A percentile compares a stretch with the other conserved stretches of the same genome.
phyloP scores from a whole-genome alignment of 2,329 filamentous ascomycete genomes.

The Fusarium phyllophilum region DNA sequence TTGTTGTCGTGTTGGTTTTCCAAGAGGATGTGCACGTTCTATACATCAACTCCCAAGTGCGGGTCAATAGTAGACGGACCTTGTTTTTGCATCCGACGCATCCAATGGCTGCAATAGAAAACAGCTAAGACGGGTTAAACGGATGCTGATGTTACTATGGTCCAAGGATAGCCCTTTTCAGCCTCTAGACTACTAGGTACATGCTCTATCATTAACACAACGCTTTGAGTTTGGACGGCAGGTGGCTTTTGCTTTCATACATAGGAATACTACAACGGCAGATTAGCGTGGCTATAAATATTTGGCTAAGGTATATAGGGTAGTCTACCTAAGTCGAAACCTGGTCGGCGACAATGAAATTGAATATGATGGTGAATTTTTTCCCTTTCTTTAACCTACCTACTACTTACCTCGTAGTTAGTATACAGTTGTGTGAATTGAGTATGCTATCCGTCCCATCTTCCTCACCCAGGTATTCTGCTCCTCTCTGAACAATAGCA shows the following conservation, averaged over 20 bases:
- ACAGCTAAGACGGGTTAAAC: constrained; percentile 7
- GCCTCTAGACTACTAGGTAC: neutral
- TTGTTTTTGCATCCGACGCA: neutral
- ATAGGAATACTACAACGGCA: neutral
- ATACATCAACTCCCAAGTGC: neutral
- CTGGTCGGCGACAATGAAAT: neutral
- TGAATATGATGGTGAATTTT: neutral
- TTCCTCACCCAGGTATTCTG: neutral
- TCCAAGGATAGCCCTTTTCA: neutral
- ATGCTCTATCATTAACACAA: neutral
- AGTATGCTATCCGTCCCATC: neutral
- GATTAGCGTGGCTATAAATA: neutral
- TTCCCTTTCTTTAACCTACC: neutral
- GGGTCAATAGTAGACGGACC: constrained; percentile 14
- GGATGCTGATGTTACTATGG: constrained; percentile 12
- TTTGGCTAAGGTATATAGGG: neutral
- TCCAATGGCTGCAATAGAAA: neutral
- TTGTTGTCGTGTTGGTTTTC: constrained; percentile 1
- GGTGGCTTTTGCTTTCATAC: neutral
- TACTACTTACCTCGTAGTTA: neutral
- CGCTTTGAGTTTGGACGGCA: neutral
- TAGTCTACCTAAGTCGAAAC: neutral
- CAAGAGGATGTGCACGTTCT: constrained; percentile 24
- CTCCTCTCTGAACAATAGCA: neutral
- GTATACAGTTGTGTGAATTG: neutral